phyloP scores from a whole-genome alignment of 2,329 filamentous ascomycete genomes.

The Sporothrix variecibatus region DNA sequence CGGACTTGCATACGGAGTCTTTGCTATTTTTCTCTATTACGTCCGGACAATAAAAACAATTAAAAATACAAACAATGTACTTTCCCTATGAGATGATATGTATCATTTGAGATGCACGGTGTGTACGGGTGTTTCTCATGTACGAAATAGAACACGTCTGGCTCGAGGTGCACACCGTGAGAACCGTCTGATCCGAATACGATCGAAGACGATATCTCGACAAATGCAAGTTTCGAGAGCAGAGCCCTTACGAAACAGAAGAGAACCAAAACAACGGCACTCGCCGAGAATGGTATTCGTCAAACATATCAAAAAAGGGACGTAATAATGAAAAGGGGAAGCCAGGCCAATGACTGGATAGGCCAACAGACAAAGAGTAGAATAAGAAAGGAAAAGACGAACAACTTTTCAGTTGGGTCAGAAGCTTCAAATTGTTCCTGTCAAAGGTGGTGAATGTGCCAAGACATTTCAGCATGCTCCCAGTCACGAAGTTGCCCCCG shows the following conservation, averaged over 20 bases:
- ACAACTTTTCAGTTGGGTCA: conserved; percentile 54
- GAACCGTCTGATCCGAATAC: background rate
- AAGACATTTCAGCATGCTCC: conserved; percentile 66
- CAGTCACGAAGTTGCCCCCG: conserved; percentile 38
- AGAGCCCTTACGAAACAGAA: background rate
- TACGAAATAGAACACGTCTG: too few relatives aligned
- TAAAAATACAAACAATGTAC: background rate
- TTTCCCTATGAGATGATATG: background rate
- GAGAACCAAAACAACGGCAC: background rate
- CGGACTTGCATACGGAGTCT: conserved; percentile 60
- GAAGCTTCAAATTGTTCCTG: conserved; percentile 64
- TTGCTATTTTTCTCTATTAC: conserved; percentile 29
- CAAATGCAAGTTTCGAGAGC: background rate
- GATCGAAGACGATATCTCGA: background rate
- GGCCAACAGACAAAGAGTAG: background rate
- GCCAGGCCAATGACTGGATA: background rate
- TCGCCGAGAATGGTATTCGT: background rate
- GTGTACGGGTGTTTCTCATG: background rate
- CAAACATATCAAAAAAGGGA: too few relatives aligned
- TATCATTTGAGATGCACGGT: background rate
- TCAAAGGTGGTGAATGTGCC: conserved; percentile 63
- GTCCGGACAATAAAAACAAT: conserved; percentile 19
- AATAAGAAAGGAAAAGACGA: background rate
- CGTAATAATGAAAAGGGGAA: background rate
- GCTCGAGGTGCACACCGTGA: too few relatives aligned